Evolutionary conservation across 345 rosid genomes (phyloP).

Genomic region (Carallia pectinifolia): DNA sequence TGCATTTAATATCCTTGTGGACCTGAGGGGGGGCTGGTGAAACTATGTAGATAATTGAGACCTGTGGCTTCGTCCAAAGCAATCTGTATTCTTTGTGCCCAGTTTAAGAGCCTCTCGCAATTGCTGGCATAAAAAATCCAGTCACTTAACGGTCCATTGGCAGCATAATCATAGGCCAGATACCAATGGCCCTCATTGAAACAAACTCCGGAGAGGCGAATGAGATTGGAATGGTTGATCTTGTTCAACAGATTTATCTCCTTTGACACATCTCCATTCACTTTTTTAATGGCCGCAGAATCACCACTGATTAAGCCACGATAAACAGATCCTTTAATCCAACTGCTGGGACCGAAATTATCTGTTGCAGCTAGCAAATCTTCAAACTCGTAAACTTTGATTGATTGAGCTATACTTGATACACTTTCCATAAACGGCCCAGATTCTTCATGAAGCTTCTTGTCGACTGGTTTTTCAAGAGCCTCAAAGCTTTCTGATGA

Average conservation of each 20-base stretch:
- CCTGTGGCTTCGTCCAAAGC: constrained; percentile 70
- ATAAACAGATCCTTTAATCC: constrained; percentile 56
- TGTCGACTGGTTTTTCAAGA: constrained; percentile 31
- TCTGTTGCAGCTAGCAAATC: constrained; percentile 65
- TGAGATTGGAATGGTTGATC: constrained; percentile 66
- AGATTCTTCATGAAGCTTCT: constrained; percentile 43
- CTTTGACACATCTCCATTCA: constrained; percentile 60
- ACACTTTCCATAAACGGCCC: constrained; percentile 39
- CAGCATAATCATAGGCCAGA: constrained; percentile 69
- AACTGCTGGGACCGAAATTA: constrained; percentile 52
- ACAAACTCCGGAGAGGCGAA: constrained; percentile 71
- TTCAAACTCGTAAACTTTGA: constrained; percentile 52
- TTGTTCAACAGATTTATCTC: constrained; percentile 62
- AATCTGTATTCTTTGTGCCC: constrained; percentile 59
- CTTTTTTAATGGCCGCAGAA: constrained; percentile 69
- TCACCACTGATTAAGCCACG: constrained; percentile 63
- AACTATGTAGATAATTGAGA: constrained; percentile 74
- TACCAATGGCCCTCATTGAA: constrained; percentile 62
- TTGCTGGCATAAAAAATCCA: constrained; percentile 45
- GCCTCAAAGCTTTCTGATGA: constrained; percentile 36
- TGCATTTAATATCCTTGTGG: constrained; percentile 48
- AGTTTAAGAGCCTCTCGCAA: constrained; percentile 40
- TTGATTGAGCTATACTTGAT: constrained; percentile 49
- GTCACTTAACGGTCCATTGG: constrained; percentile 62
- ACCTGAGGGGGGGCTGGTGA: constrained; percentile 51